These are phyloP conservation scores for Cunninghamia lanceolata DNA, from an alignment of 75 land plant genomes.

Conservation along the genomic window DNA sequence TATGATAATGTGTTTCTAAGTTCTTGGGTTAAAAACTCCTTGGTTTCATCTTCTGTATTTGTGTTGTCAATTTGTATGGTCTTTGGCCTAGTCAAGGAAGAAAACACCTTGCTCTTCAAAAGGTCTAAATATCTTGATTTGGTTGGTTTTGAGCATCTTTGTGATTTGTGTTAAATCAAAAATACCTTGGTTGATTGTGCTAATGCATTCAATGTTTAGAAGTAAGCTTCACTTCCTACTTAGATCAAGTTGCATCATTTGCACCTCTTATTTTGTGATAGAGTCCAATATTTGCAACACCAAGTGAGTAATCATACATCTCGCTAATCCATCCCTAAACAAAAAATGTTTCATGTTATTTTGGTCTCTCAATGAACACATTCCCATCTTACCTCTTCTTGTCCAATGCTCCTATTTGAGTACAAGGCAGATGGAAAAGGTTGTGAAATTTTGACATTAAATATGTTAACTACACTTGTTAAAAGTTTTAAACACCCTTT, in stretches of 20 bases:
- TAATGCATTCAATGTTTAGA: conserved; percentile 85
- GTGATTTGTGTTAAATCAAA: conserved; percentile 54
- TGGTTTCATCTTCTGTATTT: not conserved
- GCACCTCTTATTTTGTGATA: conserved; percentile 81
- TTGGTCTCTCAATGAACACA: too few species aligned
- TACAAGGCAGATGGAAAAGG: too few species aligned
- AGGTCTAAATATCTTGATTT: conserved; percentile 71
- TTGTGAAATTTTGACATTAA: too few species aligned
- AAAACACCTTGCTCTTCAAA: conserved; percentile 55
- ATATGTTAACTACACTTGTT: too few species aligned
- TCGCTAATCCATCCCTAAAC: too few species aligned
- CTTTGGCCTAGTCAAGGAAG: conserved; percentile 47
- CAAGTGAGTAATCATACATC: too few species aligned
- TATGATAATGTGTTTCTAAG: conserved; percentile 33
- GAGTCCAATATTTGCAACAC: too few species aligned
- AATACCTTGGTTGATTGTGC: conserved; percentile 90
- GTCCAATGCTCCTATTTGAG: too few species aligned
- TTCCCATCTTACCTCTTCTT: too few species aligned
- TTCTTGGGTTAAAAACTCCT: not conserved
- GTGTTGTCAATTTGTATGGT: conserved; percentile 9
- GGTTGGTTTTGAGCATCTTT: conserved; percentile 70
- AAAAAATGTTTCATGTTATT: too few species aligned
- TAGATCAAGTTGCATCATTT: conserved; percentile 61
- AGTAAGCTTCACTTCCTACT: conserved; percentile 55
- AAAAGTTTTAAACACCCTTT: too few species aligned